These are phyloP conservation scores for Phylloporus rhodoxanthus DNA, from an alignment of 768 basidiomycete genomes.

Conservation along the genomic window DNA sequence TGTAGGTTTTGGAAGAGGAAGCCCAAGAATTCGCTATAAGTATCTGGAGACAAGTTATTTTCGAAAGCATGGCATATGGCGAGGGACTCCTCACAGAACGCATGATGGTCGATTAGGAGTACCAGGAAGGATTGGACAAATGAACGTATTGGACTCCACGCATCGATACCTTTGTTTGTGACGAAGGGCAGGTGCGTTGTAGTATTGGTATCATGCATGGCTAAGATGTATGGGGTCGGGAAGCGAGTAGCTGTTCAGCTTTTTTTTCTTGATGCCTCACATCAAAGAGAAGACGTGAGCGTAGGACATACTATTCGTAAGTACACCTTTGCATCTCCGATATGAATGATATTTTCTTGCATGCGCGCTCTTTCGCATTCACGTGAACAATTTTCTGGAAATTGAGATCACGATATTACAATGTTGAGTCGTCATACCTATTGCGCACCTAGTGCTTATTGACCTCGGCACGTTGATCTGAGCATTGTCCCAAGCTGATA, in stretches of 20 bases:
- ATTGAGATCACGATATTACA: neutral
- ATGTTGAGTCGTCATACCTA: constrained; percentile 25
- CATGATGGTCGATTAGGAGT: constrained; percentile 65
- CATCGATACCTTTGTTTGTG: constrained; percentile 24
- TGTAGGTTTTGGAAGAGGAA: constrained; percentile 88
- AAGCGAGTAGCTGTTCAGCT: constrained; percentile 17
- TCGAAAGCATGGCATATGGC: constrained; percentile 90
- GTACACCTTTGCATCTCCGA: constrained; percentile 47
- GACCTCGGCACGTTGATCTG: constrained; percentile 23
- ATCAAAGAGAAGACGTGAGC: constrained; percentile 18
- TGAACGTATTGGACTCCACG: constrained; percentile 15
- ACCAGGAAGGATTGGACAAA: constrained; percentile 5
- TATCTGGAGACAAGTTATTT: constrained; percentile 89
- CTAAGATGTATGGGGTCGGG: constrained; percentile 39
- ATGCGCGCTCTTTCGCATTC: constrained; percentile 7
- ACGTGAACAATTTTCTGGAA: neutral
- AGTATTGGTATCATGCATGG: constrained; percentile 37
- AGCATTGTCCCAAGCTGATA: constrained; percentile 1
- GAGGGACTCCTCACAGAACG: constrained; percentile 85
- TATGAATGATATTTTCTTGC: constrained; percentile 35
- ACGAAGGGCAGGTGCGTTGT: constrained; percentile 56
- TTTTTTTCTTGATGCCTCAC: constrained; percentile 15
- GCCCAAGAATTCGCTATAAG: constrained; percentile 69
- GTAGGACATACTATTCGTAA: constrained; percentile 40
- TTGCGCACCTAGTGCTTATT: constrained; percentile 12